phyloP scores from a whole-genome alignment of 177 flowering plant genomes.

The Vitis hybrid region DNA sequence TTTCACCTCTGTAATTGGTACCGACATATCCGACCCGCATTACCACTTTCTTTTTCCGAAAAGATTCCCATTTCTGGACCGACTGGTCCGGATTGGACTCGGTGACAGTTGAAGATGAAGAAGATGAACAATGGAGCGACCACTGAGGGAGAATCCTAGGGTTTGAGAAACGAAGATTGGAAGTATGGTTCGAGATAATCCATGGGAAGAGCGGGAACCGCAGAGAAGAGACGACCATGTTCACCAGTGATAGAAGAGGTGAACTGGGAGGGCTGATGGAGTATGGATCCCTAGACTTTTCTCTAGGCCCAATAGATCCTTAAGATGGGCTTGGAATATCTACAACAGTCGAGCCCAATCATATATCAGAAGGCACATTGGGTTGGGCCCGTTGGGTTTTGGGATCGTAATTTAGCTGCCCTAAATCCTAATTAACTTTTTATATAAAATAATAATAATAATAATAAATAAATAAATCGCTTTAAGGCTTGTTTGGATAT shows the following conservation, averaged over 20 bases:
- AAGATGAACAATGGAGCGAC: background rate
- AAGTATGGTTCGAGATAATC: constrained; percentile 13
- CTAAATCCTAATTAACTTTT: no score
- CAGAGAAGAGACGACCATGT: constrained; percentile 27
- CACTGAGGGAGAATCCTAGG: constrained; percentile 1
- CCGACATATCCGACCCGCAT: constrained; percentile 90
- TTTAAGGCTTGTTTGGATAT: no score
- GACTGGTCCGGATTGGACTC: background rate
- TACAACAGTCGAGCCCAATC: no score
- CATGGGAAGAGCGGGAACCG: constrained; percentile 29
- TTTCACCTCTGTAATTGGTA: constrained; percentile 63
- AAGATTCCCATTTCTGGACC: constrained; percentile 56
- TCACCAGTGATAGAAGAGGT: background rate
- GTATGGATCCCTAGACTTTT: background rate
- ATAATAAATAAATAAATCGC: no score
- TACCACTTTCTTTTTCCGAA: constrained; percentile 80
- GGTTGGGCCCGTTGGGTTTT: no score
- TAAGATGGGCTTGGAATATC: no score
- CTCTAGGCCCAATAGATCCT: no score
- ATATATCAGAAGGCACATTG: no score
- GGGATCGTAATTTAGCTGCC: no score
- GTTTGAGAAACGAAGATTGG: constrained; percentile 3
- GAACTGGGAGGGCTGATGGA: background rate
- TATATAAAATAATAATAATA: no score
- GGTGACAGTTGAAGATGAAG: constrained; percentile 8